A percentile compares a stretch with the other conserved stretches of the same genome.
Conservation (phyloP, 2,329 filamentous ascomycete species). For the Colletotrichum chrysophilum region DNA sequence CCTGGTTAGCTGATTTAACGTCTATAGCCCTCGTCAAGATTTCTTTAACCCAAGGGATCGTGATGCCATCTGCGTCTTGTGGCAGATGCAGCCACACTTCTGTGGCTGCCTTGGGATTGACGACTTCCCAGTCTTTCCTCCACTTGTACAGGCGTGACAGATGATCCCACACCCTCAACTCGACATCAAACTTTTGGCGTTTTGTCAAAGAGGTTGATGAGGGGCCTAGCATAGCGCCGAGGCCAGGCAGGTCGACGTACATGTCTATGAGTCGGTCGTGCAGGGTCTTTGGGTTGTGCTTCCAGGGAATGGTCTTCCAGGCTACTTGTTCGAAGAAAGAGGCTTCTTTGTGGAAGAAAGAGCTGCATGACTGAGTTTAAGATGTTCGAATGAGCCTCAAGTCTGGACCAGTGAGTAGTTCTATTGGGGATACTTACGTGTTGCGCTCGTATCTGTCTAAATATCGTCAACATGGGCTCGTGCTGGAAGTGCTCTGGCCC, state of each 20-base stretch:
- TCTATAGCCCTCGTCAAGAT: not conserved
- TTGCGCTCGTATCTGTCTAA: not conserved
- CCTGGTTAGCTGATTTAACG: not conserved
- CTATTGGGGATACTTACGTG: not conserved
- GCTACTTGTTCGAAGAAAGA: not conserved
- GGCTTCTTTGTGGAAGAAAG: not conserved
- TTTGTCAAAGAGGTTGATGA: not conserved
- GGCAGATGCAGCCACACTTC: not conserved
- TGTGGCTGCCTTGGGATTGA: not conserved
- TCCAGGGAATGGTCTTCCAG: constrained; percentile 5
- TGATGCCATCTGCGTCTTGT: not conserved
- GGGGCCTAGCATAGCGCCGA: not conserved
- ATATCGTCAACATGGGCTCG: constrained; percentile 5
- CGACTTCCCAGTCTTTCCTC: not conserved
- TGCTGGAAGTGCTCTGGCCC: constrained; percentile 5
- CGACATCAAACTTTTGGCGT: not conserved
- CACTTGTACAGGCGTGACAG: not conserved
- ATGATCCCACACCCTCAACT: not conserved
- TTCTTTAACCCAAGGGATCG: not conserved
- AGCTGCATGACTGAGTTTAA: not conserved
- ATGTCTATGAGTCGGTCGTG: not conserved
- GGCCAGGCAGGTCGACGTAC: not conserved
- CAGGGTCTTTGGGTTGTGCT: not conserved
- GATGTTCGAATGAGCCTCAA: not conserved
- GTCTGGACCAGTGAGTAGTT: no score